Base-by-base conservation (phyloP, 164 flowering plant genomes). In the Chloranthus sessilifolius region DNA sequence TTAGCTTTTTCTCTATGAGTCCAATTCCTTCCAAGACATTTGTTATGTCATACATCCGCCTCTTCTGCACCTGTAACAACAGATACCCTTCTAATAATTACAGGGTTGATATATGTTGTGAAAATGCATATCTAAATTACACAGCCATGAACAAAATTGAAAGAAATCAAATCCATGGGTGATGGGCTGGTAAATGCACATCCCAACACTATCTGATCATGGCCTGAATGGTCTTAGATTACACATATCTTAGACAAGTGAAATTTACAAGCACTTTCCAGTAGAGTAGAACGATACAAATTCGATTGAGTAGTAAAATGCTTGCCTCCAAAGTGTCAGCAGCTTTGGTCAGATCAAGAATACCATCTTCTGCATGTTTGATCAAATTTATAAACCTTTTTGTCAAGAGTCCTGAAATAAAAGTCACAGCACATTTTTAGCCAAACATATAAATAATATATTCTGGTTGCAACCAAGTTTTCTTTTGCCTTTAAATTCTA, bases 21-120 rank as follows among this genome's bases (percentile, higher is more conserved):
- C 94, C 96, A 62, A 92, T 83, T 59, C 98, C 98, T 73, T 92
- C 96, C 62, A 92, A 65, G 27, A 92, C 98, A 78, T 88, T 92
- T 37, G 96, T 92, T 53, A 92, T 92, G 70, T 92, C 95, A 74
- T 92, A 92, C 63, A 92, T 88, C 49, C 96, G 72, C 67, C 98
- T 77, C 67, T 92, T 92, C 49, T 92, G 98, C 27, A 92, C 98
- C 96, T 91, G 74, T 38, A 58, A 10, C 31, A 61, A 15, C 38
- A 53, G 26, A 50, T 53, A 27, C 5, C 28, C n/a, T 55, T 28
- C 14, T 3, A 15, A 40, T 53, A 34, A 17, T 55, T 37, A 50
- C 33, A 53, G 26, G 22, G 4, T 37, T 42, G 11, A 21, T 42
- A 35, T 20, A 22, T 15, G 16, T 23, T 12, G 17, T n/a, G 1